phyloP scores from a whole-genome alignment of 345 rosid genomes.

The Diplotaxis tenuifolia region DNA sequence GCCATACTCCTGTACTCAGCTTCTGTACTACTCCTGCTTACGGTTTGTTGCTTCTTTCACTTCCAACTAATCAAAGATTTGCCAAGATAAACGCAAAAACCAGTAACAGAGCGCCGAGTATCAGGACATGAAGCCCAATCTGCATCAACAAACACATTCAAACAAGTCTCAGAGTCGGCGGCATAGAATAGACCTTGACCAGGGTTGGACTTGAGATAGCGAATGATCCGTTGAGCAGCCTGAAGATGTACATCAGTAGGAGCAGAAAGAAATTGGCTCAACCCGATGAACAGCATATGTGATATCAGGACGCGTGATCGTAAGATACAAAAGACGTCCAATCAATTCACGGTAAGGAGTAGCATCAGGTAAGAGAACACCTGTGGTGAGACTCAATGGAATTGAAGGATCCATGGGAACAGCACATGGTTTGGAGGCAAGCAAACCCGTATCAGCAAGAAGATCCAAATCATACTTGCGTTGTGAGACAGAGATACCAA shows the following conservation, averaged over 20 bases:
- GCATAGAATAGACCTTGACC: too few species aligned
- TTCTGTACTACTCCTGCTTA: background rate
- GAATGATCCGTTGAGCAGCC: too few species aligned
- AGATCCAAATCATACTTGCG: background rate
- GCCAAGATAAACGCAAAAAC: too few species aligned
- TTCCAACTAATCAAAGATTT: too few species aligned
- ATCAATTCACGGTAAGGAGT: background rate
- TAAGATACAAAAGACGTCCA: background rate
- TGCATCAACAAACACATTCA: too few species aligned
- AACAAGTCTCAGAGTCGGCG: too few species aligned
- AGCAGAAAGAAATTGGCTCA: background rate
- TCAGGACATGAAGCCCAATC: too few species aligned
- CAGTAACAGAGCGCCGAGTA: too few species aligned
- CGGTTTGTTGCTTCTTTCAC: background rate
- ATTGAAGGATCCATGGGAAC: background rate
- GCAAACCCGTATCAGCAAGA: background rate
- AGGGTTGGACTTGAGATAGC: too few species aligned
- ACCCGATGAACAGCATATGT: background rate
- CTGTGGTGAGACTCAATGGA: background rate
- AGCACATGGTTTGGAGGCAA: background rate
- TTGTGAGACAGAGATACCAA: background rate
- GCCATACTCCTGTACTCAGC: background rate
- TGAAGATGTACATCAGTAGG: background rate
- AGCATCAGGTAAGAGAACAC: background rate
- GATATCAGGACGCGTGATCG: background rate